Evolutionary conservation across 176 grass and related monocot genomes (phyloP), one percentile per base, ranked within the genome.

Genomic region (Oryza australiensis): DNA sequence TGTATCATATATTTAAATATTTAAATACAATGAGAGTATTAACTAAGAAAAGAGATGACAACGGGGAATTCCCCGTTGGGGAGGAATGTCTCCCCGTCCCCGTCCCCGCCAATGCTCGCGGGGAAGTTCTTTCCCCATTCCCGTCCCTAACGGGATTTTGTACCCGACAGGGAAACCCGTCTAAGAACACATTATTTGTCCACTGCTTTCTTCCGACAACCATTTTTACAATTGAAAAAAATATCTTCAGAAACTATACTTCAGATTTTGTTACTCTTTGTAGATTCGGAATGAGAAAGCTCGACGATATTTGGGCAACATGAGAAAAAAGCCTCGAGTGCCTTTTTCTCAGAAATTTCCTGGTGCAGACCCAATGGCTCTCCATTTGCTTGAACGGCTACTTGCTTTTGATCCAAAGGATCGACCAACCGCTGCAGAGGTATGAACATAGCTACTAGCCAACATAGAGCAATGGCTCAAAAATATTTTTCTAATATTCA

Each of bases 221-320:
- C 22, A 9, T 51, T 49, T 66, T 24, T n/a, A 3, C 34, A 18
- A 18, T 11, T 53, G 64, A 79, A 14, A 32, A 32, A 78, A n/a
- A 43, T 27, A 32, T 5, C 11, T 22, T 32, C 30, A 46, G 10
- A 46, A 78, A 51, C 68, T 43, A 18, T 34, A 9, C 42, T 57
- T 76, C 59, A 28, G 24, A 26, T 70, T 40, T 48, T 70, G 48
- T 76, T 72, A 46, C 7, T 79, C 11, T 32, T 77, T 82, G 63
- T 59, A 94, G 92, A 92, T 95, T 80, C 81, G 93, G 83, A 95
- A 95, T 80, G 93, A 95, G 68, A 95, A 95, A 67, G 93, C 90
- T 77, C 84, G 85, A 32, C 88, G 87, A 84, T 92, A 95, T 79
- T 85, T 95, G 48, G 57, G 34, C 48, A 89, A 80, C 85, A 95